These are phyloP conservation scores for Suillus occidentalis DNA, from an alignment of 768 basidiomycete species.

Conservation along the genomic window DNA sequence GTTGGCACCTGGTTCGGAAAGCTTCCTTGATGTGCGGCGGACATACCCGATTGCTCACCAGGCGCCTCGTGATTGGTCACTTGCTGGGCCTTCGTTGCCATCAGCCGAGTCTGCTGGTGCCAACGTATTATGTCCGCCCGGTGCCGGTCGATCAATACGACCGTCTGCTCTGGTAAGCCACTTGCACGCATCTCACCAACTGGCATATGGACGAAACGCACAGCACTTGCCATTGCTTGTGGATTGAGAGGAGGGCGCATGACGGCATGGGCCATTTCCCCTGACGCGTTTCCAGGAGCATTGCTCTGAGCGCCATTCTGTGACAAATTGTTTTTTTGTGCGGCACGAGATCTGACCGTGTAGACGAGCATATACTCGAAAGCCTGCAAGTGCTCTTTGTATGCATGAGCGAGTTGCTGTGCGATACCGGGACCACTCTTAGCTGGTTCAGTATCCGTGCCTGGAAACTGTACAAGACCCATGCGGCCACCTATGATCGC, in stretches of 20 bases:
- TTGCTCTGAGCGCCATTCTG: constrained; percentile 17
- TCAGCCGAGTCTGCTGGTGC: constrained; percentile 25
- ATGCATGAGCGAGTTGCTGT: constrained; percentile 57
- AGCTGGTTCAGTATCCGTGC: constrained; percentile 56
- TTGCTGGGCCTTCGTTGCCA: constrained; percentile 1
- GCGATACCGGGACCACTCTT: constrained; percentile 64
- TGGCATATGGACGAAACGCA: constrained; percentile 47
- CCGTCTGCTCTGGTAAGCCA: constrained; percentile 48
- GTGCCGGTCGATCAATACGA: constrained; percentile 56
- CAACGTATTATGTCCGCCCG: constrained; percentile 35
- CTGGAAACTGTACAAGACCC: constrained; percentile 66
- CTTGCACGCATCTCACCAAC: constrained; percentile 53
- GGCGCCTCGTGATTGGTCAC: background rate
- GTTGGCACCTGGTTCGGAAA: constrained; percentile 3
- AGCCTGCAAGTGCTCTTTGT: constrained; percentile 52
- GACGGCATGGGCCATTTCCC: background rate
- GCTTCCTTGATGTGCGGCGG: constrained; percentile 8
- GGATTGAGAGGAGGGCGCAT: constrained; percentile 18
- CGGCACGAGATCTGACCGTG: constrained; percentile 33
- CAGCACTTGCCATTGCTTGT: constrained; percentile 42
- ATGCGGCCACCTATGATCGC: constrained; percentile 64
- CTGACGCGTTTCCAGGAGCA: constrained; percentile 7
- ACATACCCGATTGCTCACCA: constrained; percentile 17
- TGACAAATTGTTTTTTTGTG: constrained; percentile 16
- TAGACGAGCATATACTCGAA: constrained; percentile 59